Base-by-base conservation (phyloP, 768 basidiomycete genomes). In the Tylopilus intermedius region DNA sequence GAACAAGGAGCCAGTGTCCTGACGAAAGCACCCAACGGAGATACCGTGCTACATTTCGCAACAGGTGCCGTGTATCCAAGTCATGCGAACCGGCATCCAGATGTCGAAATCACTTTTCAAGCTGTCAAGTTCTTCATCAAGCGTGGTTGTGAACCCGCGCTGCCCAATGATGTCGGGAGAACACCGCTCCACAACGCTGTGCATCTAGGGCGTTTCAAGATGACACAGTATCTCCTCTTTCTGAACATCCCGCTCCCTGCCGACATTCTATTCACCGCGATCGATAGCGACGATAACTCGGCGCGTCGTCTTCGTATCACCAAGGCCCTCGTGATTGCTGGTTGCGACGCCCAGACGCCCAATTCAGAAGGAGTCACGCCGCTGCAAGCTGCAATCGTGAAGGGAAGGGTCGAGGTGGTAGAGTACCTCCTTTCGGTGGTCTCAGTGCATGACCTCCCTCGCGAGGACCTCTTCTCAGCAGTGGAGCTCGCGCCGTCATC, bases 201-300 rank as follows among this genome's bases (percentile, higher is more conserved):
- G 2, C 1, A 6, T 15, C 11, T 27, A 15, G 48, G 33, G 14
- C 41, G 15, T 18, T 3, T 43, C 18, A 24, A 33, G 21, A 27
- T 33, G 4, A 13, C 10, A 24, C 37, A 29, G 33, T 37, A 53
- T 37, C 48, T 53, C 15, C 40, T 53, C 33, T 30, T 49, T 22
- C 27, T 29, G 18, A 37, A 43, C 21, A 37, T 29, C 8, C 27
- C 26, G 1, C 41, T 37, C 13, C 48, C 52, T 2, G 8, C 15
- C 32, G 49, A 43, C 48, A 50, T 53, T 6, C 40, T 53, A 35
- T 22, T 29, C 26, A 42, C 32, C 2, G 47, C 51, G 21, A 43
- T 51, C 27, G 18, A 35, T 24, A 22, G 37, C n/a, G 44, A 47
- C n/a, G 0, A 29, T 2, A 30, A 46, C 44, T 47, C 44, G 45